phyloP scores from a whole-genome alignment of 2,329 filamentous ascomycete genomes.

The Nemania bipapillata region DNA sequence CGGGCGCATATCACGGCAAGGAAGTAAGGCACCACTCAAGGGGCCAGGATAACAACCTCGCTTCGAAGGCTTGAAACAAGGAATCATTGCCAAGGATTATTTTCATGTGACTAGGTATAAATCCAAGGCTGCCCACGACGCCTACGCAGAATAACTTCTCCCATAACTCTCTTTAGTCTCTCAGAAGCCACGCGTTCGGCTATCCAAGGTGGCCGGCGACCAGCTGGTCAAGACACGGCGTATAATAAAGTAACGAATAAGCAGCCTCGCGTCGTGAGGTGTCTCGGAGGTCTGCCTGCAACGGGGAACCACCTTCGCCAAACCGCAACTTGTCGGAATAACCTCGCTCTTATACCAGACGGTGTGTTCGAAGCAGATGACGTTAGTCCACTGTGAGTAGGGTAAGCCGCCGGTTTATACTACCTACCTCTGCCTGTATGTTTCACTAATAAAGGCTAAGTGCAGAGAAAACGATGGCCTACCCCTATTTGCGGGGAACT shows the following conservation, averaged over 20 bases:
- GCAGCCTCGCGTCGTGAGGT: conserved; percentile 18
- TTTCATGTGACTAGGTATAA: conserved; percentile 29
- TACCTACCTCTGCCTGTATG: not conserved
- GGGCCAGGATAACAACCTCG: not conserved
- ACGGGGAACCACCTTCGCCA: conserved; percentile 22
- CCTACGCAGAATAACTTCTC: not conserved
- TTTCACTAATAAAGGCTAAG: not conserved
- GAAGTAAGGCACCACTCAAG: conserved; percentile 7
- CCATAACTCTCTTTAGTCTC: conserved; percentile 1
- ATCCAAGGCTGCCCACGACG: not conserved
- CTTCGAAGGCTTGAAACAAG: conserved; percentile 11
- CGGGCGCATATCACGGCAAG: not conserved
- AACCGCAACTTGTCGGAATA: conserved; percentile 23
- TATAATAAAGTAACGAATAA: not conserved
- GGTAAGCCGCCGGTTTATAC: conserved; percentile 17
- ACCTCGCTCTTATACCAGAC: not conserved
- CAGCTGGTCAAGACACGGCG: not conserved
- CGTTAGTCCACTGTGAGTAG: not conserved
- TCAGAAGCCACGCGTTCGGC: conserved; percentile 7
- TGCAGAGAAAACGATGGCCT: not conserved
- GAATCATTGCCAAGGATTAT: not conserved
- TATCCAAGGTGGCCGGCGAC: not conserved
- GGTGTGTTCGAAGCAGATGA: conserved; percentile 6
- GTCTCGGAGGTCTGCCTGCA: conserved; percentile 33
- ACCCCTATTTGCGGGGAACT: conserved; percentile 3